A percentile compares a stretch with the other conserved stretches of the same genome.
Evolutionary conservation across 164 flowering plant genomes (phyloP).

Genomic region (Akebia trifoliata): DNA sequence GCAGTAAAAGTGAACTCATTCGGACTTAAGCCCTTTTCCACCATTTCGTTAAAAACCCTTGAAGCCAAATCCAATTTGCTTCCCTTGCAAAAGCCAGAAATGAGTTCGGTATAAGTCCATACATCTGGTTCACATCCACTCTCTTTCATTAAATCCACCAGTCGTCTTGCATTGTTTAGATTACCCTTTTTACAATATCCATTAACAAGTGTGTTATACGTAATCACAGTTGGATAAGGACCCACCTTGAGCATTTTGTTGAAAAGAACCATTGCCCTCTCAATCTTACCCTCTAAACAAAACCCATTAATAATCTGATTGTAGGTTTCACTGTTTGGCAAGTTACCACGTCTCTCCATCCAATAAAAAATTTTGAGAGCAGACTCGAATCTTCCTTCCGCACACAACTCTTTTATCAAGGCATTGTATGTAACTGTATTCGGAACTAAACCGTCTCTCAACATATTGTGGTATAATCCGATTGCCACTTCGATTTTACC

Average conservation of each 20-base stretch:
- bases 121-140: constrained; percentile 65
- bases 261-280: constrained; percentile 62
- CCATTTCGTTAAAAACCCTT: constrained; percentile 45
- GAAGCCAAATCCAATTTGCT: constrained; percentile 50
- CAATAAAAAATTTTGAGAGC: constrained; percentile 50
- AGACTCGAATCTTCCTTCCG: constrained; percentile 27
- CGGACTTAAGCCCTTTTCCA: constrained; percentile 42
- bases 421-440: constrained; percentile 60
- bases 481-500: constrained; percentile 44
- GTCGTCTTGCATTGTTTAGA: constrained; percentile 53
- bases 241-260: constrained; percentile 57
- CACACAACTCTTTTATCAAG: constrained; percentile 57
- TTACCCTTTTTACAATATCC: constrained; percentile 47
- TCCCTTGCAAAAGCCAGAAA: constrained; percentile 61
- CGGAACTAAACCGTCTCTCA: constrained; percentile 51
- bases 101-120: constrained; percentile 63
- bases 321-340: constrained; percentile 42
- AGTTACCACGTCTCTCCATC: constrained; percentile 40
- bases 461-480: constrained; percentile 68
- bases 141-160: constrained; percentile 63
- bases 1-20: constrained; percentile 50
- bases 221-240: constrained; percentile 55
- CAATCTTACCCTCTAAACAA: constrained; percentile 36
- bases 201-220: constrained; percentile 66
- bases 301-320: constrained; percentile 60